These are phyloP conservation scores for Antrodiella citrinella DNA, from an alignment of 768 basidiomycete genomes.

Conservation along the genomic window DNA sequence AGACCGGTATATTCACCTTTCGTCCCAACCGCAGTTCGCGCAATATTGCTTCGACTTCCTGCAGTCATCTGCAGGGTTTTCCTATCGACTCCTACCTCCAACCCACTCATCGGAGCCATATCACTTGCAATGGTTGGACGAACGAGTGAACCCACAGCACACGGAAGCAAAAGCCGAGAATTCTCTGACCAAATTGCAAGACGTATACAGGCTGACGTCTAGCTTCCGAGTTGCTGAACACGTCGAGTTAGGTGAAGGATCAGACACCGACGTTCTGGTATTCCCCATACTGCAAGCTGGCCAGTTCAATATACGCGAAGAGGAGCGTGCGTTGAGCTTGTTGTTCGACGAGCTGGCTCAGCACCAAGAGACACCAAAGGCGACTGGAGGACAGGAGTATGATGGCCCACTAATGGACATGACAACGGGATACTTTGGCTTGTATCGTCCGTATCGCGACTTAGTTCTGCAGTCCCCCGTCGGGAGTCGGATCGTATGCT, in stretches of 20 bases:
- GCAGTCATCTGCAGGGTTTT: conserved; percentile 57
- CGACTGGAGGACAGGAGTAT: conserved; percentile 6
- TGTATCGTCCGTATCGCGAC: conserved; percentile 74
- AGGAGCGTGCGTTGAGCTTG: conserved; percentile 53
- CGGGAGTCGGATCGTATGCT: conserved; percentile 69
- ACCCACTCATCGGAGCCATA: conserved; percentile 30
- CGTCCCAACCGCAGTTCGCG: conserved; percentile 50
- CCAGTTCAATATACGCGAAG: conserved; percentile 79
- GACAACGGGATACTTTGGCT: conserved; percentile 93
- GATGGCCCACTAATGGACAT: conserved; percentile 56
- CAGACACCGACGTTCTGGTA: conserved; percentile 38
- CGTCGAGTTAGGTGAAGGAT: conserved; percentile 6
- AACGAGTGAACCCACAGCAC: conserved; percentile 55
- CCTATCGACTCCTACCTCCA: conserved; percentile 47
- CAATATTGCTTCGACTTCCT: conserved; percentile 83
- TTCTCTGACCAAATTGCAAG: conserved; percentile 56
- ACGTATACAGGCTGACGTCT: conserved; percentile 18
- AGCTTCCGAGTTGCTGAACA: conserved; percentile 1
- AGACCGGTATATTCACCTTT: conserved; percentile 86
- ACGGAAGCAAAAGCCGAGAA: conserved; percentile 54
- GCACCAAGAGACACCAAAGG: background rate
- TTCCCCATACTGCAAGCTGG: conserved; percentile 88
- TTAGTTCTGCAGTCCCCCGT: conserved; percentile 52
- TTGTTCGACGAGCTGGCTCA: conserved; percentile 45
- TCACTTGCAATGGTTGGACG: conserved; percentile 58